These are phyloP conservation scores for Rhizophlyctis rosea DNA, from an alignment of 192 early-diverging fungal genomes.

Conservation along the genomic window DNA sequence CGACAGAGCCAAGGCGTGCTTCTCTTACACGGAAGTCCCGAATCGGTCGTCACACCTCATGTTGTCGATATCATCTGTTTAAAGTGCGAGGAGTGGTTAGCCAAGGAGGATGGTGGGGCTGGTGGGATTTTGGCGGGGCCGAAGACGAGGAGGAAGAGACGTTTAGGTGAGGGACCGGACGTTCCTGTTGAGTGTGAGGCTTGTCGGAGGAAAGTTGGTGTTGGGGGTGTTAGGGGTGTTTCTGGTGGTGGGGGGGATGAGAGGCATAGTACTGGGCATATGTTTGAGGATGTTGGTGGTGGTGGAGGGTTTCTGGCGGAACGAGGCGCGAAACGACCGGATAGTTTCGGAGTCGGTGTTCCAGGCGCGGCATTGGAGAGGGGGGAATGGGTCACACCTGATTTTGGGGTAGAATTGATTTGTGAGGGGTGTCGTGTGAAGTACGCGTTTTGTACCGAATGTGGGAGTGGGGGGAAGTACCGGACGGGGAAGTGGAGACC, in stretches of 20 bases:
- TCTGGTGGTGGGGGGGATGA: neutral
- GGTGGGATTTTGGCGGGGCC: neutral
- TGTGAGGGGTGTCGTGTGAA: slow-evolving; percentile 35
- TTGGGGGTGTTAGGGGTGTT: slow-evolving; percentile 11
- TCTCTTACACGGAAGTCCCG: slow-evolving; percentile 11
- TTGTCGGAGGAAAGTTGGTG: slow-evolving; percentile 21
- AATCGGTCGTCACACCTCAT: slow-evolving; percentile 1
- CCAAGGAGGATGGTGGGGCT: neutral
- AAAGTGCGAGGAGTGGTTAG: slow-evolving; percentile 15
- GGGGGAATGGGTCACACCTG: slow-evolving; percentile 14
- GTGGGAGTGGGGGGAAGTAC: slow-evolving; percentile 48
- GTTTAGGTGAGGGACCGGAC: slow-evolving; percentile 8
- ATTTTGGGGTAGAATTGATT: slow-evolving; percentile 40
- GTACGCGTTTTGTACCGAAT: slow-evolving; percentile 51
- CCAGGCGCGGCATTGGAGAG: neutral
- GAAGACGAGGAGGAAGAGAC: slow-evolving; percentile 1
- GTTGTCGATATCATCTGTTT: slow-evolving; percentile 6
- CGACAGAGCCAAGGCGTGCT: neutral
- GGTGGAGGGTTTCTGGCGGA: too few species aligned
- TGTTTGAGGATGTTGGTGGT: too few species aligned
- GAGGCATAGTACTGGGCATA: slow-evolving; percentile 1
- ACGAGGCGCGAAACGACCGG: too few species aligned
- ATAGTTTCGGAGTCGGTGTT: neutral
- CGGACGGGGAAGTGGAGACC: slow-evolving; percentile 47
- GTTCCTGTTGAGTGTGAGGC: slow-evolving; percentile 22